phyloP scores from a whole-genome alignment of 192 early-diverging fungal species.

The Backusella circina region DNA sequence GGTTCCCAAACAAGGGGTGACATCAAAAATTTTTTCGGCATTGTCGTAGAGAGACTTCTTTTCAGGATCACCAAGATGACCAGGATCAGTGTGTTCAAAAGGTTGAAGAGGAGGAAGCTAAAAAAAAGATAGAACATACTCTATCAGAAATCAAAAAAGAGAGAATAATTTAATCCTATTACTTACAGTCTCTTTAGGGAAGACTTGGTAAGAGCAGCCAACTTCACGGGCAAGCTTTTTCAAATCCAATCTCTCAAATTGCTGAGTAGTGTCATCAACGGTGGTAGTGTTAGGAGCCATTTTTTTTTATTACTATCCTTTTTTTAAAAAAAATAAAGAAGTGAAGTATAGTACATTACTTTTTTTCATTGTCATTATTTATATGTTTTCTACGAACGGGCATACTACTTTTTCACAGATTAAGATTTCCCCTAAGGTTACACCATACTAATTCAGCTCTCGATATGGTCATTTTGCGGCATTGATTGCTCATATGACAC shows the following conservation, averaged over 20 bases:
- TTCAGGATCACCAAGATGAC: constrained; percentile 17
- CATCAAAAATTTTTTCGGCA: constrained; percentile 13
- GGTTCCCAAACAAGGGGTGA: constrained; percentile 29
- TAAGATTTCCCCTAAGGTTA: not conserved
- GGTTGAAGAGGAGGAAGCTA: not conserved
- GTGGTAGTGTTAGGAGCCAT: not conserved
- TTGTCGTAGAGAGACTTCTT: constrained; percentile 17
- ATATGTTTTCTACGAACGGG: not conserved
- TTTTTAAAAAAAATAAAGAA: not conserved
- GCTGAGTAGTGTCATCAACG: not conserved
- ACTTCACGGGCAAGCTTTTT: constrained; percentile 11
- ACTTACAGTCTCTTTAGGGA: constrained; percentile 2
- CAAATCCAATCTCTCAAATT: not conserved
- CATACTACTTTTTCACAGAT: not conserved
- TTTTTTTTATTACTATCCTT: not conserved
- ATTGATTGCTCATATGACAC: not conserved
- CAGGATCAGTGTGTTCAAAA: constrained; percentile 28
- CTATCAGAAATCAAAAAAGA: not conserved
- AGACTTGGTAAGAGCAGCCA: not conserved
- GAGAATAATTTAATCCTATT: not conserved
- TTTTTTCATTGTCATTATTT: not conserved
- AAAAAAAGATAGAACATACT: not conserved
- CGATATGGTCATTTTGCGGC: too few species aligned
- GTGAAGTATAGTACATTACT: not conserved
- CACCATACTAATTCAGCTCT: not conserved